Evolutionary conservation across 169 alveolate genomes (phyloP).

Genomic region (Perkinsus marinus): DNA sequence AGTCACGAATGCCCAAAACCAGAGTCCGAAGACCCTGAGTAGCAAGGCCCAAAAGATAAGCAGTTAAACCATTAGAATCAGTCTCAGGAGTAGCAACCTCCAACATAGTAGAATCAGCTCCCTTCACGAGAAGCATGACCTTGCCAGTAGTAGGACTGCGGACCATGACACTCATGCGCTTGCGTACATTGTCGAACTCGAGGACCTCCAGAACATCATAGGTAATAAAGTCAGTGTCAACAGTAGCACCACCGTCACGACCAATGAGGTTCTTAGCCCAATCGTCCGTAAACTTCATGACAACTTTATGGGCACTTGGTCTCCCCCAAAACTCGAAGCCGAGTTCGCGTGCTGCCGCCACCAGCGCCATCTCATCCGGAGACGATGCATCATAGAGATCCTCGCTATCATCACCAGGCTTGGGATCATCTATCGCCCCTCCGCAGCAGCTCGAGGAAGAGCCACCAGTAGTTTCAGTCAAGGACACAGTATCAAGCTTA

Average conservation of each 20-base stretch:
- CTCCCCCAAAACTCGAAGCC: conserved; percentile 47
- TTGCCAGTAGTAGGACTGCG: not conserved
- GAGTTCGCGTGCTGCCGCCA: conserved; percentile 47
- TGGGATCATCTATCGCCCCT: not conserved
- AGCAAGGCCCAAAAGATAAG: conserved; percentile 49
- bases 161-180: conserved; percentile 85
- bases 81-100: not conserved
- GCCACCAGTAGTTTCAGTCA: too few relatives aligned
- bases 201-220: conserved; percentile 58
- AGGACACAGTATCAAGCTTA: too few relatives aligned
- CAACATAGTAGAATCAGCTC: conserved; percentile 55
- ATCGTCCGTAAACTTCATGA: too few relatives aligned
- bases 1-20: conserved; percentile 33
- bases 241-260: not conserved
- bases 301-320: conserved; percentile 28
- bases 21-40: conserved; percentile 3
- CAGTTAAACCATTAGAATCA: not conserved
- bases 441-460: too few relatives aligned
- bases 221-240: not conserved
- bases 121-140: conserved; percentile 53
- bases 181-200: conserved; percentile 77
- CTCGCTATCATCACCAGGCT: not conserved
- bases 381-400: conserved; percentile 69
- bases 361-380: conserved; percentile 67
- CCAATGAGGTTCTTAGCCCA: not conserved